Conservation (phyloP, 2,329 filamentous ascomycete species). For the Fusarium nisikadoi region DNA sequence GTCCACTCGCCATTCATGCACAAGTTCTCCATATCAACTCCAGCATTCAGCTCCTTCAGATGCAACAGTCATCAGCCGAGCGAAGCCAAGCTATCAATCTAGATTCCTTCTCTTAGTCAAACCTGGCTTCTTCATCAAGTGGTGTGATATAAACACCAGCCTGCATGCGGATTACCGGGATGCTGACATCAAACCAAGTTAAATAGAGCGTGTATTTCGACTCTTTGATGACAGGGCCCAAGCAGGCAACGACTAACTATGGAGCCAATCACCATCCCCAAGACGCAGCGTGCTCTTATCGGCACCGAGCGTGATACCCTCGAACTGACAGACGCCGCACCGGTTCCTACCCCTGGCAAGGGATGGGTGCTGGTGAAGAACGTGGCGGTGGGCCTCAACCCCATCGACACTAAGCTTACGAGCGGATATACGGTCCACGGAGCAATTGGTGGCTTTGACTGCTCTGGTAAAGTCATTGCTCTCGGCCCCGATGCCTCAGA, state of each 20-base stretch:
- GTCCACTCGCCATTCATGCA: not conserved
- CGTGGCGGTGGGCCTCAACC: not conserved
- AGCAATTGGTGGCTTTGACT: not conserved
- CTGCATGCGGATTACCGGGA: not conserved
- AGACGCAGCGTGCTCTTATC: conserved; percentile 3
- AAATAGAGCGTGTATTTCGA: not conserved
- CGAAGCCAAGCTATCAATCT: not conserved
- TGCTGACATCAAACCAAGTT: not conserved
- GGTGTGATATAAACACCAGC: not conserved
- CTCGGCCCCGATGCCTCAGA: not conserved
- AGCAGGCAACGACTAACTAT: not conserved
- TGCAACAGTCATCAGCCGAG: not conserved
- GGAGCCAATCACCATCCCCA: not conserved
- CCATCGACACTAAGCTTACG: not conserved
- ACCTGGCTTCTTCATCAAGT: not conserved
- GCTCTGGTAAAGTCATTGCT: not conserved
- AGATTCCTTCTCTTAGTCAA: not conserved
- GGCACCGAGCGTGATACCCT: conserved; percentile 1
- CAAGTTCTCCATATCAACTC: not conserved
- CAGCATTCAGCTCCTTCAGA: not conserved
- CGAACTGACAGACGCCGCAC: not conserved
- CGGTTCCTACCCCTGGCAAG: not conserved
- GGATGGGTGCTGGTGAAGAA: not conserved
- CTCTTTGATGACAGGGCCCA: not conserved
- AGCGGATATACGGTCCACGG: conserved; percentile 1